Percentiles rank a stretch among this genome's conserved stretches.
Evolutionary conservation across 768 basidiomycete genomes (phyloP).

Genomic region (Leccinum ochraceum): DNA sequence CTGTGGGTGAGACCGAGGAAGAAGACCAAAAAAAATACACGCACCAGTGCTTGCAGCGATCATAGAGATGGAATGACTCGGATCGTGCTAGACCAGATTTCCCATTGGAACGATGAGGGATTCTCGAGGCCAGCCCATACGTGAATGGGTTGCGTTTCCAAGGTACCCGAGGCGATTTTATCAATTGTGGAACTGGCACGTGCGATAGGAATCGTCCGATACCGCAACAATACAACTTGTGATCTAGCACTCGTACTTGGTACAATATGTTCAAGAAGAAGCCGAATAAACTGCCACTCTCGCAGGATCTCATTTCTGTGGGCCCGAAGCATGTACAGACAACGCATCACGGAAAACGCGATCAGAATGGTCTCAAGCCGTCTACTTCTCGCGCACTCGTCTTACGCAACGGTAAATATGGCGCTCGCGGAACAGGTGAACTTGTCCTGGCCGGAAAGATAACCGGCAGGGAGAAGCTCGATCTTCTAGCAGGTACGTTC

Average conservation of each 20-base stretch:
- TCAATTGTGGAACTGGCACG: too few species aligned
- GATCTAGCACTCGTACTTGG: too few species aligned
- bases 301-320: conserved; percentile 50
- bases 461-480: conserved; percentile 78
- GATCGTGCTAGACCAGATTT: too few species aligned
- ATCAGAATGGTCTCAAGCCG: conserved; percentile 53
- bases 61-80: conserved; percentile 44
- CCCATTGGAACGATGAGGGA: too few species aligned
- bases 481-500: conserved; percentile 67
- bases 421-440: conserved; percentile 71
- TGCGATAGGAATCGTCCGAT: too few species aligned
- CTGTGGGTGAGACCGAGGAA: not conserved
- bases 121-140: too few species aligned
- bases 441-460: conserved; percentile 57
- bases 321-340: conserved; percentile 55
- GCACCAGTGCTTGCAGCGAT: conserved; percentile 61
- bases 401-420: conserved; percentile 74
- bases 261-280: conserved; percentile 36
- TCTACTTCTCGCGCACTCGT: conserved; percentile 74
- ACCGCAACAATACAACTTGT: too few species aligned
- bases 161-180: too few species aligned
- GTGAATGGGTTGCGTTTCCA: too few species aligned
- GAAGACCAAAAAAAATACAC: conserved; percentile 33
- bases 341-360: conserved; percentile 40
- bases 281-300: conserved; percentile 17